Percentiles rank a stretch among this genome's conserved stretches.
These are phyloP conservation scores for maize (Zea mays) DNA, from an alignment of 176 grass and related monocot species.

Conservation along the genomic window Zm-B73-REFERENCE-NAM-5.0 NC_050104.1:156454501-156455000, in stretches of 20 bases:
- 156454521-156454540: constrained; percentile 77
- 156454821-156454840: constrained; percentile 83
- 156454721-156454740: background rate
- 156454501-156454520: constrained; percentile 68
- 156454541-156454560: constrained; percentile 70
- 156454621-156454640: constrained; percentile 66
- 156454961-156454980: constrained; percentile 7
- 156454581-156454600: constrained; percentile 79
- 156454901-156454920: background rate
- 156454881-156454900: constrained; percentile 43
- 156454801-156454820: constrained; percentile 92
- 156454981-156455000: constrained; percentile 4
- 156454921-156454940: constrained; percentile 18
- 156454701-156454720: background rate
- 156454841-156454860: constrained; percentile 74
- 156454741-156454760: constrained; percentile 78
- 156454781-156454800: constrained; percentile 95
- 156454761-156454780: constrained; percentile 91
- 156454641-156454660: constrained; percentile 48
- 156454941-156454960: background rate
- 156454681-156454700: constrained; percentile 19
- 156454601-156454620: constrained; percentile 68
- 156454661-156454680: background rate
- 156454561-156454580: constrained; percentile 77
- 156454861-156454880: constrained; percentile 71